These are phyloP conservation scores for Auriscalpium microsporum DNA, from an alignment of 768 basidiomycete genomes.

Conservation along the genomic window DNA sequence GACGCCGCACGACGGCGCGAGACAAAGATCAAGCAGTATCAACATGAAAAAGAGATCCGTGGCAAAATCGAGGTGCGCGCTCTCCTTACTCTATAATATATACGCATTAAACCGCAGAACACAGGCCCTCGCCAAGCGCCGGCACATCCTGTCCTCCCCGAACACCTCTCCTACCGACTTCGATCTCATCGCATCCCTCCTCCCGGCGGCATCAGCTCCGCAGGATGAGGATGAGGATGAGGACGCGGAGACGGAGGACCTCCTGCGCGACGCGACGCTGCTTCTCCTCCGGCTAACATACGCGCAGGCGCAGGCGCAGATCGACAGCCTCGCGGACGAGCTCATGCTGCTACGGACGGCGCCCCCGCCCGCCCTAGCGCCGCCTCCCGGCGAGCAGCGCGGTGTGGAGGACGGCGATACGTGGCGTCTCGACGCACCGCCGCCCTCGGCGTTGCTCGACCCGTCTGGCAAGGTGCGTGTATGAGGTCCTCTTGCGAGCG, in stretches of 20 bases:
- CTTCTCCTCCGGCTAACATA: constrained; percentile 69
- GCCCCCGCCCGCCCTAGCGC: constrained; percentile 31
- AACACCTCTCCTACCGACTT: constrained; percentile 38
- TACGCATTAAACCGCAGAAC: not conserved
- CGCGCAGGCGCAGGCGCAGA: constrained; percentile 56
- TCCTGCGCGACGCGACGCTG: constrained; percentile 57
- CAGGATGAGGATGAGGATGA: constrained; percentile 40
- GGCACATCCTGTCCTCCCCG: constrained; percentile 29
- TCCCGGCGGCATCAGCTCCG: constrained; percentile 32
- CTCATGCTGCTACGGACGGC: constrained; percentile 54
- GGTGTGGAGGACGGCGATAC: constrained; percentile 40
- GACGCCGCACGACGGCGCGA: constrained; percentile 74
- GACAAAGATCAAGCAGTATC: constrained; percentile 85
- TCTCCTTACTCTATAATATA: no score
- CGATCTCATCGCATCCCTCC: constrained; percentile 55
- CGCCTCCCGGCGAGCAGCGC: constrained; percentile 24
- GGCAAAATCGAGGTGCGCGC: constrained; percentile 54
- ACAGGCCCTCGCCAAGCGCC: constrained; percentile 50
- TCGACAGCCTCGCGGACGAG: constrained; percentile 66
- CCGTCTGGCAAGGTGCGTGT: constrained; percentile 60
- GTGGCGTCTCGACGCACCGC: constrained; percentile 66
- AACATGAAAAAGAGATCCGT: constrained; percentile 75
- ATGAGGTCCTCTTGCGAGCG: not conserved
- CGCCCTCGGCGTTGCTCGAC: constrained; percentile 56
- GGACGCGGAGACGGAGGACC: constrained; percentile 54